Evolutionary conservation across 225 moss, liverwort and hornwort species (phyloP).

Genomic region (Marchantia polymorpha): DNA sequence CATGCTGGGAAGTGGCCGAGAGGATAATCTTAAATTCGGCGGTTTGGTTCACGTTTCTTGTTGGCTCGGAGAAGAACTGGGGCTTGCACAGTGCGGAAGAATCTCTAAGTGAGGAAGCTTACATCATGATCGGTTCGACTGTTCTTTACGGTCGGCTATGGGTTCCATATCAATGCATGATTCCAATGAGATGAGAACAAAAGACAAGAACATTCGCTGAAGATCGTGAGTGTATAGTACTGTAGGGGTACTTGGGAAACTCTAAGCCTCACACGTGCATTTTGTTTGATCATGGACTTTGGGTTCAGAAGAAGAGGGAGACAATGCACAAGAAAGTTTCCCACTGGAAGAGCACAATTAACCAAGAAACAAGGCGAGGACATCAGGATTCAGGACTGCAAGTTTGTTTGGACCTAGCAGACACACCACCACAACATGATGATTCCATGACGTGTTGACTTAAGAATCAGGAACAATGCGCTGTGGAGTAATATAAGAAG

Average conservation of each 20-base stretch:
- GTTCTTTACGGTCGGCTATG: constrained; percentile 3
- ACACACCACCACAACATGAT: not conserved
- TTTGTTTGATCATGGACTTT: not conserved
- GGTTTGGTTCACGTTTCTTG: not conserved
- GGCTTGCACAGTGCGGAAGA: not conserved
- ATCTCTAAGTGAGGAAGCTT: not conserved
- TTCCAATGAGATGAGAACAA: not conserved
- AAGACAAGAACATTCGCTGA: not conserved
- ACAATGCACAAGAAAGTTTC: not conserved
- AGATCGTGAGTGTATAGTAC: not conserved
- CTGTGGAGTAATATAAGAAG: not conserved
- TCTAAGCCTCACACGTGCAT: not conserved
- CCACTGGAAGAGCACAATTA: not conserved
- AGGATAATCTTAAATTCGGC: not conserved
- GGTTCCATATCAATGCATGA: not conserved
- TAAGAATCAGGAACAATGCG: not conserved
- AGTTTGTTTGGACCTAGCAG: not conserved
- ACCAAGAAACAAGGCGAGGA: not conserved
- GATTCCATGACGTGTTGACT: not conserved
- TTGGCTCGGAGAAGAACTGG: not conserved
- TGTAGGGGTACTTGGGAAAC: not conserved
- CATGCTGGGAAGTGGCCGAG: not conserved
- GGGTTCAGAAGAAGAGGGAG: not conserved
- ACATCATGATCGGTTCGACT: not conserved
- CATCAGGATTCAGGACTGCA: not conserved